A percentile compares a stretch with the other conserved stretches of the same genome.
phyloP scores from a whole-genome alignment of 306 rosid genomes.

The Senna siamea region DNA sequence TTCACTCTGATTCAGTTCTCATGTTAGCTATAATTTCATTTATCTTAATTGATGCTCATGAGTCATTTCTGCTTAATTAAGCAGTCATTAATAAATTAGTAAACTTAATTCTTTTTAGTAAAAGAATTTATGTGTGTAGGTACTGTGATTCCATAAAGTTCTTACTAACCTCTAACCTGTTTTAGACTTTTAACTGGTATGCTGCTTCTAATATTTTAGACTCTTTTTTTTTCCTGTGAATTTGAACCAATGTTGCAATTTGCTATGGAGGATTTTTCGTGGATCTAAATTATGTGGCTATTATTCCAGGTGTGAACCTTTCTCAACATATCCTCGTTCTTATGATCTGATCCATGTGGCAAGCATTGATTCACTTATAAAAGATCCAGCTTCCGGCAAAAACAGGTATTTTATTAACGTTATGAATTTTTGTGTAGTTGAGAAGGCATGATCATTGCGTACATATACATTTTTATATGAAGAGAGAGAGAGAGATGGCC shows the following conservation, averaged over 20 bases:
- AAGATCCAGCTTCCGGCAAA: slow-evolving; percentile 66
- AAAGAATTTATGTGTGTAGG: not conserved
- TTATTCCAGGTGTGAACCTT: slow-evolving; percentile 92
- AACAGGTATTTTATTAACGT: slow-evolving; percentile 54
- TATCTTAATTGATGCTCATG: not conserved
- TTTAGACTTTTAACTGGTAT: slow-evolving; percentile 15
- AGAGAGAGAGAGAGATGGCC: not conserved
- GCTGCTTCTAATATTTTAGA: slow-evolving; percentile 3
- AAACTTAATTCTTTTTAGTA: not conserved
- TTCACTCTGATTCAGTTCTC: not conserved
- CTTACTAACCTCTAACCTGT: slow-evolving; percentile 7
- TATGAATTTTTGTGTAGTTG: not conserved
- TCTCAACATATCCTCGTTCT: slow-evolving; percentile 96
- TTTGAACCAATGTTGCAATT: slow-evolving; percentile 10
- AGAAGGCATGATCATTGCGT: not conserved
- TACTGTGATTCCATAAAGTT: slow-evolving; percentile 6
- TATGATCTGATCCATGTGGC: slow-evolving; percentile 88
- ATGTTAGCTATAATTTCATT: slow-evolving; percentile 11
- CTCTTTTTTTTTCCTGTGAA: not conserved
- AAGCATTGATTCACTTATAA: slow-evolving; percentile 78
- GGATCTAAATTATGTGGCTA: slow-evolving; percentile 42
- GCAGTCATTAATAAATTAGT: not conserved
- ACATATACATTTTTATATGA: not conserved
- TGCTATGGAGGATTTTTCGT: slow-evolving; percentile 6
- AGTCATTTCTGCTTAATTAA: slow-evolving; percentile 8